Conservation (phyloP, 2,329 filamentous ascomycete species). For the Pseudogymnoascus sp. region DNA sequence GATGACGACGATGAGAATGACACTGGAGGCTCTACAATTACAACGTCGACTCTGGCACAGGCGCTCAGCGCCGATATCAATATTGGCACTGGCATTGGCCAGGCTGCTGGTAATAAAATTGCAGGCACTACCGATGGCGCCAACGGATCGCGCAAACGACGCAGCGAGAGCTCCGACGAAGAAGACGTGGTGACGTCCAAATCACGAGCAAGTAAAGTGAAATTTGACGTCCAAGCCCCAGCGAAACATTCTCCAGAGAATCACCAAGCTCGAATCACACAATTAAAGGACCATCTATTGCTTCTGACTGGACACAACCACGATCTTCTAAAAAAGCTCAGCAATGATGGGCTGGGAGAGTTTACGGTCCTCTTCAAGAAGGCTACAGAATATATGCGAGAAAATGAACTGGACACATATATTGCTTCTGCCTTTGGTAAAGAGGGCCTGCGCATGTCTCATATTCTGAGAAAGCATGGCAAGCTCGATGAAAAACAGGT, state of each 20-base stretch:
- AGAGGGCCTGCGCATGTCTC: constrained; percentile 72
- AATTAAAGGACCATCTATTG: constrained; percentile 66
- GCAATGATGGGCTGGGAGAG: constrained; percentile 55
- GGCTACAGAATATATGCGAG: constrained; percentile 62
- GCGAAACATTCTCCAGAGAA: constrained; percentile 16
- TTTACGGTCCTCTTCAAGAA: constrained; percentile 81
- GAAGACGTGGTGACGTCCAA: constrained; percentile 13
- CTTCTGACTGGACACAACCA: constrained; percentile 63
- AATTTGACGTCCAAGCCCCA: constrained; percentile 41
- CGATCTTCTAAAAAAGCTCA: constrained; percentile 62
- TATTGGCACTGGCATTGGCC: constrained; percentile 51
- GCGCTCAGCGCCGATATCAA: constrained; percentile 46
- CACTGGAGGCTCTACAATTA: constrained; percentile 35
- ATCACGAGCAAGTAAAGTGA: constrained; percentile 34
- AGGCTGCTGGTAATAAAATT: constrained; percentile 40
- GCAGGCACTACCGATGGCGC: constrained; percentile 22
- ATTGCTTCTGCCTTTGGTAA: constrained; percentile 71
- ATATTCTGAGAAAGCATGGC: constrained; percentile 77
- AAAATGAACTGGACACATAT: constrained; percentile 73
- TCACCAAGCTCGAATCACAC: constrained; percentile 41
- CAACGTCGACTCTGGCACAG: constrained; percentile 50
- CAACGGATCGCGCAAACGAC: constrained; percentile 10
- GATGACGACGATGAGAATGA: constrained; percentile 31
- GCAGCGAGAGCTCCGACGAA: constrained; percentile 21
- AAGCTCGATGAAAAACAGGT: constrained; percentile 93